Conservation (phyloP, 768 basidiomycete genomes). For the Jaapia argillacea region DNA sequence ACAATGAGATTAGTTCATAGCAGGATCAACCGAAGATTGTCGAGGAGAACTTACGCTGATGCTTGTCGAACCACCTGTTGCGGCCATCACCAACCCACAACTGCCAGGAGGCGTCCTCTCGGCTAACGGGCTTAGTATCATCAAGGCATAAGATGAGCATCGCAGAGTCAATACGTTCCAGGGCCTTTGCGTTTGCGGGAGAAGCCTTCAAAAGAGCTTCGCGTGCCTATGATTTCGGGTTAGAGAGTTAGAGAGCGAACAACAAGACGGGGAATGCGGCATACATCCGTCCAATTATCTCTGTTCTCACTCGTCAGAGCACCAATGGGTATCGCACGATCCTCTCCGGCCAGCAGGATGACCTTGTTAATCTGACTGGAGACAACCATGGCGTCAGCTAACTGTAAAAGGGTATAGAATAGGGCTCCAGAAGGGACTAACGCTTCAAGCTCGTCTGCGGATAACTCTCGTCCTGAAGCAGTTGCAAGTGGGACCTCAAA, state of each 20-base stretch:
- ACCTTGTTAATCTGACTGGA: constrained; percentile 58
- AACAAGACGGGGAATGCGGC: constrained; percentile 10
- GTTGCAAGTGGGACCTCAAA: constrained; percentile 70
- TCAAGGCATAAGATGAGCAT: constrained; percentile 86
- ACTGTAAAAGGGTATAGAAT: background rate
- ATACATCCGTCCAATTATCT: constrained; percentile 80
- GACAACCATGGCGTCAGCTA: background rate
- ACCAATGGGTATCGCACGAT: constrained; percentile 44
- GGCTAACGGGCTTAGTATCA: constrained; percentile 67
- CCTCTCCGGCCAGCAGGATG: constrained; percentile 48
- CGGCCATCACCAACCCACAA: constrained; percentile 87
- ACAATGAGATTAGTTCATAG: background rate
- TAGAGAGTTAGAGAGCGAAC: constrained; percentile 1
- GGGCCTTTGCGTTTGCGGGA: constrained; percentile 49
- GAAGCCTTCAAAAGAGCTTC: constrained; percentile 55
- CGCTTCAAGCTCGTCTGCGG: constrained; percentile 74
- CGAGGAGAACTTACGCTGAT: constrained; percentile 62
- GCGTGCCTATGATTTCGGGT: constrained; percentile 30
- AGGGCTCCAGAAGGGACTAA: constrained; percentile 22
- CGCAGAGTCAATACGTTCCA: constrained; percentile 81
- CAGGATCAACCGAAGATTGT: background rate
- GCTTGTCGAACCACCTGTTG: constrained; percentile 96
- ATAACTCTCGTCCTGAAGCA: constrained; percentile 57
- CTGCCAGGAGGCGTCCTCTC: constrained; percentile 73
- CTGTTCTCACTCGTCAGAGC: constrained; percentile 84